Percentiles rank a stretch among this genome's conserved stretches.
phyloP scores from a whole-genome alignment of 148 eudicot species.

The Rhododendron griersonianum region DNA sequence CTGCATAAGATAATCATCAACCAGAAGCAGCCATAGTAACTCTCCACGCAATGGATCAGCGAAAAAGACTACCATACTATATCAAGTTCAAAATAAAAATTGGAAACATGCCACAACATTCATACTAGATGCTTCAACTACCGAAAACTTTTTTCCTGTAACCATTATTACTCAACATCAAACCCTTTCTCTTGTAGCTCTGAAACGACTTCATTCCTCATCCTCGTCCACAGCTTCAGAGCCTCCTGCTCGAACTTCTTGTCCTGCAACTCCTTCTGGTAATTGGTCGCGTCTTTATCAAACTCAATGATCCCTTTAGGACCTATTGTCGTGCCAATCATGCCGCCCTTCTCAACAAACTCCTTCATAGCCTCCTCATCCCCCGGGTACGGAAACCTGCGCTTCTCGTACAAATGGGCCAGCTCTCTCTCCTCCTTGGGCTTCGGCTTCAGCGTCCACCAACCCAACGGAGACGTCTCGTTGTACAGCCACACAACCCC shows the following conservation, averaged over 20 bases:
- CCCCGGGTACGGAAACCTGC: conserved; percentile 85
- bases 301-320: conserved; percentile 72
- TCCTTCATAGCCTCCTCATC: conserved; percentile 92
- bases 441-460: conserved; percentile 88
- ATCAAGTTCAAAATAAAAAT: neutral
- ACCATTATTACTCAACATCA: conserved; percentile 50
- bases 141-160: neutral
- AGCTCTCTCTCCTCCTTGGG: conserved; percentile 91
- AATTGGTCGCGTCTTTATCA: conserved; percentile 61
- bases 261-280: conserved; percentile 84
- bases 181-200: conserved; percentile 82
- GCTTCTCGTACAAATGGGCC: conserved; percentile 76
- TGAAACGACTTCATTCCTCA: conserved; percentile 82
- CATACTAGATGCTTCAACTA: neutral
- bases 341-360: conserved; percentile 79
- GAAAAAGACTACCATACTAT: neutral
- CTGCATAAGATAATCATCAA: neutral
- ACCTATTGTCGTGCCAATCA: conserved; percentile 90
- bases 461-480: conserved; percentile 88
- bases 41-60: neutral
- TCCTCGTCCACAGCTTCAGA: conserved; percentile 70
- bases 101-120: neutral
- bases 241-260: conserved; percentile 92
- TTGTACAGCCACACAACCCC: conserved; percentile 80
- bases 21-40: neutral